Percentiles rank a stretch among this genome's conserved stretches.
Evolutionary conservation across 805 yeast species (phyloP).

Genomic region (Scheffersomyces coipomensis): DNA sequence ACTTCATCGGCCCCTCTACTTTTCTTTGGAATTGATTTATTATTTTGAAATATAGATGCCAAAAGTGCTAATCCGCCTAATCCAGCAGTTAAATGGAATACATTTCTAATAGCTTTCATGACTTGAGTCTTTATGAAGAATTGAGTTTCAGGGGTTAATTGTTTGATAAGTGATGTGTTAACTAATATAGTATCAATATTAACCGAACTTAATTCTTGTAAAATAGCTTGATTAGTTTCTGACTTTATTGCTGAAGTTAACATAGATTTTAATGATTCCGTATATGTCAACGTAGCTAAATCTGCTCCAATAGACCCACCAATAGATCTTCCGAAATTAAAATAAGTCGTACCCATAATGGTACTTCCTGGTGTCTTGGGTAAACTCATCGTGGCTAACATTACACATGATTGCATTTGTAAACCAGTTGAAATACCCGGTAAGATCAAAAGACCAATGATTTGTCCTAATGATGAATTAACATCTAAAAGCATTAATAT

Average conservation of each 20-base stretch:
- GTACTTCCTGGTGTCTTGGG: slow-evolving; percentile 50
- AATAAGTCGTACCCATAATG: slow-evolving; percentile 44
- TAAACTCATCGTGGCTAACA: slow-evolving; percentile 45
- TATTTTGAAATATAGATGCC: slow-evolving; percentile 29
- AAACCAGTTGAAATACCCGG: slow-evolving; percentile 48
- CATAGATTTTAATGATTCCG: background rate
- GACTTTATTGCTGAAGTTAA: background rate
- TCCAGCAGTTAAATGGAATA: slow-evolving; percentile 38
- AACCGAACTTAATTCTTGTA: background rate
- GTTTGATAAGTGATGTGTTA: background rate
- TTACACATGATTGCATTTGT: slow-evolving; percentile 40
- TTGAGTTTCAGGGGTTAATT: slow-evolving; percentile 14
- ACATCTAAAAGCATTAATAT: slow-evolving; percentile 34
- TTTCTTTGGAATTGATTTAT: slow-evolving; percentile 19
- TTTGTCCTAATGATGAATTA: slow-evolving; percentile 29
- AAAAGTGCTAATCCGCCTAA: slow-evolving; percentile 27
- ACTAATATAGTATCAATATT: background rate
- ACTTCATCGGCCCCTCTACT: background rate
- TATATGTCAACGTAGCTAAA: slow-evolving; percentile 9
- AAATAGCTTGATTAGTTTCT: background rate
- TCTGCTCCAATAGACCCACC: slow-evolving; percentile 45
- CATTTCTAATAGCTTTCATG: slow-evolving; percentile 35
- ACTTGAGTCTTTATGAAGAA: slow-evolving; percentile 19
- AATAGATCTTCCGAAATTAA: slow-evolving; percentile 42
- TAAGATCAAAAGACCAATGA: slow-evolving; percentile 45